Percentiles rank a stretch among this genome's conserved stretches.
Conservation (phyloP, 768 basidiomycete genomes). For the Pulveroboletus sp. region DNA sequence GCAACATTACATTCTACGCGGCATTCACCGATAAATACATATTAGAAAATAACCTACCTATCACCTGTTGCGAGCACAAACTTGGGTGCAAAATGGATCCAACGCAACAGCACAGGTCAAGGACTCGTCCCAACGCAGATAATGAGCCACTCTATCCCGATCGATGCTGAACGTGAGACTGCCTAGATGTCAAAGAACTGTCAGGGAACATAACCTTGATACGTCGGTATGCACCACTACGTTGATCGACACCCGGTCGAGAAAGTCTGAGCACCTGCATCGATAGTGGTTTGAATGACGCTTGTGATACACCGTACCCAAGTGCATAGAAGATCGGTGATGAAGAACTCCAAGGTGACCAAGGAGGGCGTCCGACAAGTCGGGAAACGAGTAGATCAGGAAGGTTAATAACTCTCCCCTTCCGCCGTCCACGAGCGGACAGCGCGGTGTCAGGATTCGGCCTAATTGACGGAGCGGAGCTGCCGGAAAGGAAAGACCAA, state of each 20-base stretch:
- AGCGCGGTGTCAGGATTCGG: not conserved
- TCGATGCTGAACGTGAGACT: not conserved
- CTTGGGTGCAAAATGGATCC: not conserved
- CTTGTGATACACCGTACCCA: not conserved
- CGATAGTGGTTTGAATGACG: not conserved
- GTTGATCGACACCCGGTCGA: not conserved
- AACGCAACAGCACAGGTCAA: not conserved
- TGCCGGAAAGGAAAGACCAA: conserved; percentile 5
- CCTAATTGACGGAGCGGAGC: conserved; percentile 2
- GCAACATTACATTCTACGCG: not conserved
- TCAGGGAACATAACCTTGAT: not conserved
- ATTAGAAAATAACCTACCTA: not conserved
- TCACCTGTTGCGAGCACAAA: not conserved
- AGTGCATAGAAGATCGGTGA: not conserved
- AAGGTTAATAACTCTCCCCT: not conserved
- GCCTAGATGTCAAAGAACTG: conserved; percentile 2
- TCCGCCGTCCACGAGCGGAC: not conserved
- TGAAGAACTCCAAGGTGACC: not conserved
- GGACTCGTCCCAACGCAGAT: not conserved
- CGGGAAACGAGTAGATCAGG: conserved; percentile 1
- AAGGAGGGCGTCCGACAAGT: not conserved
- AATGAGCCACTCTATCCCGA: not conserved
- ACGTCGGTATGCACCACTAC: not conserved
- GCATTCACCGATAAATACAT: conserved; percentile 7
- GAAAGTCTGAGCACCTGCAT: not conserved